phyloP scores from a whole-genome alignment of 2,329 filamentous ascomycete genomes.

The Ceratocystis harringtonii region DNA sequence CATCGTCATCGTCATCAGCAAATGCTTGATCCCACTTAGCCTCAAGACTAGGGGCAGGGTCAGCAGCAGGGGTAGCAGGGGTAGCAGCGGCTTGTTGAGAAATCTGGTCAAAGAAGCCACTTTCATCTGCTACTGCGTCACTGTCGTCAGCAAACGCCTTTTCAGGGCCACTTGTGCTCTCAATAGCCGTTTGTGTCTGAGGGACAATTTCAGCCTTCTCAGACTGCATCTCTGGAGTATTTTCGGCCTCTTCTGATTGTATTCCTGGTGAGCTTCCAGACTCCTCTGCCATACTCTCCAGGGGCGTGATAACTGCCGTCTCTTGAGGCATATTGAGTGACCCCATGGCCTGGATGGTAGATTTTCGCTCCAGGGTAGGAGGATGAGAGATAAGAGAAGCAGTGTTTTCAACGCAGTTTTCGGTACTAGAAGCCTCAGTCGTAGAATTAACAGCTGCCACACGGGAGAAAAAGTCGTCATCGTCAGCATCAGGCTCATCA shows the following conservation, averaged over 20 bases:
- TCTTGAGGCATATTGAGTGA: slow-evolving; percentile 26
- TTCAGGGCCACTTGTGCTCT: no score
- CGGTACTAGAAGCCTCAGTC: slow-evolving; percentile 27
- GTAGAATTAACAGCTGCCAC: slow-evolving; percentile 12
- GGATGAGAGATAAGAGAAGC: slow-evolving; percentile 15
- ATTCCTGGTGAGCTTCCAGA: slow-evolving; percentile 18
- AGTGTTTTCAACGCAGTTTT: slow-evolving; percentile 19
- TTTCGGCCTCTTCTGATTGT: slow-evolving; percentile 1
- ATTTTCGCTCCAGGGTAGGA: slow-evolving; percentile 46
- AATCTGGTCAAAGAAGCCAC: slow-evolving; percentile 6
- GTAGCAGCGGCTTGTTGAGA: slow-evolving; percentile 11
- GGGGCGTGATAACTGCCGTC: background rate
- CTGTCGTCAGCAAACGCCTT: background rate
- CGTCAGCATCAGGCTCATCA: slow-evolving; percentile 17
- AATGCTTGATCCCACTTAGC: slow-evolving; percentile 76
- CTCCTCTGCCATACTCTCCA: slow-evolving; percentile 23
- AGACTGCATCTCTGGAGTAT: no score
- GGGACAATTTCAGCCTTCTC: no score
- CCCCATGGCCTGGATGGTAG: slow-evolving; percentile 50
- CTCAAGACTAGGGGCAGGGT: slow-evolving; percentile 46
- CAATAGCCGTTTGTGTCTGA: no score
- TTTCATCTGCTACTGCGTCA: background rate
- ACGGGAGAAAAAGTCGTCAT: slow-evolving; percentile 44
- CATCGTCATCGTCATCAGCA: slow-evolving; percentile 58
- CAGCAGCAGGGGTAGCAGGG: slow-evolving; percentile 20